Evolutionary conservation across 176 grass and related monocot species (phyloP).

Genomic region (Neostapfia colusana): DNA sequence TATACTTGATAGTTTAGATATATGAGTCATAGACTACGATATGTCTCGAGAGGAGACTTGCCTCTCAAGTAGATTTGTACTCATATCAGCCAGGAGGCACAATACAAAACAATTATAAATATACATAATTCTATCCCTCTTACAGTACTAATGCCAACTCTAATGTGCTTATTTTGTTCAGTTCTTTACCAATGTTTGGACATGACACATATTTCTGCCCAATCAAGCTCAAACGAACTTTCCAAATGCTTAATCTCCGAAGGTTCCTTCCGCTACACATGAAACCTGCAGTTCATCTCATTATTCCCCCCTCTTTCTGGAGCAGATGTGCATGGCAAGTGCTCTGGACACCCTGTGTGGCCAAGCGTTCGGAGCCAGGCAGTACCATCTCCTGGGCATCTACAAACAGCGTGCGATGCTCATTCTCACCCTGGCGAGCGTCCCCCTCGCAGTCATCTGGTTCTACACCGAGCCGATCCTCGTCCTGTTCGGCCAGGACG

Average conservation of each 20-base stretch:
- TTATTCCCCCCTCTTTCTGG: not conserved
- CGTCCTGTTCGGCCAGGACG: constrained; percentile 41
- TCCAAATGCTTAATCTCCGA: not conserved
- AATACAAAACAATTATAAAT: no score
- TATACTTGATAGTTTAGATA: no score
- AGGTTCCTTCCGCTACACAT: not conserved
- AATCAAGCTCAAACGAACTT: no score
- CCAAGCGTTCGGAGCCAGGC: constrained; percentile 48
- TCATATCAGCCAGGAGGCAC: no score
- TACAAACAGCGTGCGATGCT: constrained; percentile 59
- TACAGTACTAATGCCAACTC: not conserved
- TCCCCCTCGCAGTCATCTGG: constrained; percentile 31
- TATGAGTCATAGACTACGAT: no score
- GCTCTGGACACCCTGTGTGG: constrained; percentile 41
- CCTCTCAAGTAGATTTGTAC: no score
- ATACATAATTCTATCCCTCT: no score
- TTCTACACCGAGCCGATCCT: constrained; percentile 46
- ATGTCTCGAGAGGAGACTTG: no score
- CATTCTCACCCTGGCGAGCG: constrained; percentile 32
- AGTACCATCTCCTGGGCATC: constrained; percentile 45
- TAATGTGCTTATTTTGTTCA: not conserved
- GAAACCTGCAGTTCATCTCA: no score
- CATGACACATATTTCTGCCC: no score
- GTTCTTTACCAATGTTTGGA: no score
- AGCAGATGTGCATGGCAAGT: not conserved